These are phyloP conservation scores for Solanum microdontum DNA, from an alignment of 257 asterid species.

Conservation along the genomic window DNA sequence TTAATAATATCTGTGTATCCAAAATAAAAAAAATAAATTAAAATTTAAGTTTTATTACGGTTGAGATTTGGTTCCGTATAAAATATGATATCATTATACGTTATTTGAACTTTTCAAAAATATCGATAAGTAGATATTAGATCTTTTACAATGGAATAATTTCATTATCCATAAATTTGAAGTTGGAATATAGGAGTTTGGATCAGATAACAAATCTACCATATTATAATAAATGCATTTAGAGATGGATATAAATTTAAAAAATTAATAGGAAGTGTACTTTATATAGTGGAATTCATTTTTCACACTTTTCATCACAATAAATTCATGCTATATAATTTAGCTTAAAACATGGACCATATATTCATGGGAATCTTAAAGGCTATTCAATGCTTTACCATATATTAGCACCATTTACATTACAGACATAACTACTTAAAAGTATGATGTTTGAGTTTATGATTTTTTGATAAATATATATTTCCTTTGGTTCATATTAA, in stretches of 20 bases:
- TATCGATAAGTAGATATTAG: background rate
- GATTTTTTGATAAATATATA: background rate
- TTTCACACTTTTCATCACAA: background rate
- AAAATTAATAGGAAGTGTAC: background rate
- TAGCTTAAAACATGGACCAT: background rate
- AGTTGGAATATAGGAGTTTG: background rate
- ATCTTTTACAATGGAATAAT: background rate
- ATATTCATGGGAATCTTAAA: background rate
- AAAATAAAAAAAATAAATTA: background rate
- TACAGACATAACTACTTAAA: background rate
- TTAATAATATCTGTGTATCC: background rate
- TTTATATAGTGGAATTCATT: background rate
- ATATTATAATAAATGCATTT: background rate
- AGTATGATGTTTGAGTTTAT: background rate
- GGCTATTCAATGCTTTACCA: background rate
- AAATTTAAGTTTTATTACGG: background rate
- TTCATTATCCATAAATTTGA: background rate
- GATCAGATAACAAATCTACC: background rate
- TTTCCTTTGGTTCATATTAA: too few species aligned
- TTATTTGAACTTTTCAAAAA: background rate
- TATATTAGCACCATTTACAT: background rate
- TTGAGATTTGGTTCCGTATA: background rate
- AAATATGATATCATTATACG: background rate
- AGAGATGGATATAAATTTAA: background rate
- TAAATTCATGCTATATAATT: background rate